phyloP scores from a whole-genome alignment of 73 alveolate species.

The Tetrahymena malaccensis region DNA sequence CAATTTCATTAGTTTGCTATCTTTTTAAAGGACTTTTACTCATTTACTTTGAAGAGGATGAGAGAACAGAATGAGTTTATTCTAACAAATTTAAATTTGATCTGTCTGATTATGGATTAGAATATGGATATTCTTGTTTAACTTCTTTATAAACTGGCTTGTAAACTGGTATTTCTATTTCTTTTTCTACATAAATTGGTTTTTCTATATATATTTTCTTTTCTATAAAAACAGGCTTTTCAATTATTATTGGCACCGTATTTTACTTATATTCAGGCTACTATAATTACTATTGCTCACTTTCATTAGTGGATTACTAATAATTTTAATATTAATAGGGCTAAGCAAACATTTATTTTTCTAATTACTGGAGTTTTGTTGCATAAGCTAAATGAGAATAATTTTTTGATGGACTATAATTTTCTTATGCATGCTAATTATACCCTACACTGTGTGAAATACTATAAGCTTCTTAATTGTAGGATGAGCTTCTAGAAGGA shows the following conservation, averaged over 20 bases:
- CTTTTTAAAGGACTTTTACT: not conserved
- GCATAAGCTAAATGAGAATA: not conserved
- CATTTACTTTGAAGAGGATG: not conserved
- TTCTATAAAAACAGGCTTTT: not conserved
- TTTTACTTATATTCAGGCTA: not conserved
- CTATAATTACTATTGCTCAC: not conserved
- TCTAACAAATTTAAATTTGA: not conserved
- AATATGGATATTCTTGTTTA: not conserved
- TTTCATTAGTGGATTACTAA: not conserved
- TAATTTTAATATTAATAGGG: not conserved
- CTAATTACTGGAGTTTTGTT: not conserved
- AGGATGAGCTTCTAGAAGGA: not conserved
- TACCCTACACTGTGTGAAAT: not conserved
- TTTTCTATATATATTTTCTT: not conserved
- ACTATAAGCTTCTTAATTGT: not conserved
- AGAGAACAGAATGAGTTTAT: not conserved
- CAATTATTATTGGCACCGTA: not conserved
- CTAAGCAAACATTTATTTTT: not conserved
- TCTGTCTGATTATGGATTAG: not conserved
- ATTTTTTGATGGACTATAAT: not conserved
- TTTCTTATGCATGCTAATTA: not conserved
- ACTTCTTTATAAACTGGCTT: not conserved
- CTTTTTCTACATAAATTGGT: not conserved
- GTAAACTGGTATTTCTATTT: not conserved
- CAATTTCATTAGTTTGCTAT: not conserved